Evolutionary conservation across 2,329 filamentous ascomycete species (phyloP), one percentile per base, ranked within the genome.

Genomic region (Fusarium pseudonygamai): DNA sequence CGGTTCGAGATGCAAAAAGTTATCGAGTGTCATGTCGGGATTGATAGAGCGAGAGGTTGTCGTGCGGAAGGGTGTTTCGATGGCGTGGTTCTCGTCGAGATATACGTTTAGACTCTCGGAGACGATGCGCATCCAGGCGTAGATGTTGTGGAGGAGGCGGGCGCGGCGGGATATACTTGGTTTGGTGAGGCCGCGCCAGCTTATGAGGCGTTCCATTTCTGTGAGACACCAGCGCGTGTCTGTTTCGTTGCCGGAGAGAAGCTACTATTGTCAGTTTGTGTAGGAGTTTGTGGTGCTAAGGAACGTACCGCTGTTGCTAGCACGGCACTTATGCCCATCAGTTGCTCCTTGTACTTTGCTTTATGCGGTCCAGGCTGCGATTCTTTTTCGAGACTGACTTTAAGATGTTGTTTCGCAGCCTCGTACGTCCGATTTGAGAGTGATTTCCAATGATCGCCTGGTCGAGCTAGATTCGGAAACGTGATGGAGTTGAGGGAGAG

Each of bases 51-150:
- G 39, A 9, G 37, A 40, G 14, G 16, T 15, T 2, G 46, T 30
- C 13, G n/a, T 42, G 13, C 63, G 18, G 6, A 69, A 65, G 13
- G 71, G 62, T 16, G 67, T 43, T 43, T 74, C 56, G 10, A 72
- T 69, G 0, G 63, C 47, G n/a, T 73, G 71, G 14, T 60, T 75
- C 7, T 75, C 71, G 16, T 74, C 64, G 3, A 57, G 56, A 1
- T 69, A 63, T 15, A 76, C 71, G 30, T 76, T 70, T 1, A 75
- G 69, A 34, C 71, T 75, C 28, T 76, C 74, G 0, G 74, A 76
- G 3, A 76, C 74, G 28, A 76, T 76, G 34, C 74, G 74, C 72
- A 76, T 76, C 74, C 74, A 76, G 39, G 74, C 74, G 37, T 76
- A 76, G 14, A 76, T 71, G 42, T 76, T 76, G 46, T 76, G 74